Base-by-base conservation (phyloP, 495 filamentous ascomycete species). In the Aspergillus funiculosus region DNA sequence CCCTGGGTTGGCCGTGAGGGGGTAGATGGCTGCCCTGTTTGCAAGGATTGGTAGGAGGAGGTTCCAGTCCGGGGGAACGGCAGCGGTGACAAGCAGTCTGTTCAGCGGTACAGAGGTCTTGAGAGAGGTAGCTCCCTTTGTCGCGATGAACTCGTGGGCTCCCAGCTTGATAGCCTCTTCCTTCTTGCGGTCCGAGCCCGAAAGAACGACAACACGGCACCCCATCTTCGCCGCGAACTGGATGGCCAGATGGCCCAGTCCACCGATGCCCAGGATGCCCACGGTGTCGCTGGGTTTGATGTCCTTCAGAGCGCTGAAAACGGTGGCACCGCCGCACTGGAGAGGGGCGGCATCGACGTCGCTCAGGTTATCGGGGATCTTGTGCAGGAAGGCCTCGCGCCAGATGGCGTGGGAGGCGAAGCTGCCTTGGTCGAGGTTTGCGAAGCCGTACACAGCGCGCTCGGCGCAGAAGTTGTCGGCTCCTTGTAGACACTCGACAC, bases 151-250 rank as follows among this genome's bases (percentile, higher is more conserved):
- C 20, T 52, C 50, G n/a, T 46, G 43, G 4, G 50, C 50, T 1
- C 50, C 50, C 7, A 53, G 39, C 5, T 17, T 31, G 19, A 48
- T 24, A 2, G 50, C 50, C 22, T 53, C 50, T 1, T 53, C 50
- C 5, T 40, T 24, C 35, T 53, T 53, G 9, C 26, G 14, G 6
- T 53, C 50, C 11, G 50, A 48, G 13, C 44, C 34, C 2, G 50
- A 53, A 0, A 53, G 34, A 2, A 53, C 50, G 11, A 53, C 44
- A 1, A 53, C 50, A 14, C 40, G 44, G 30, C 45, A 53, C n/a
- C 50, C 50, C 45, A 53, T 53, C 13, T 48, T 48, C 2, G 50
- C 39, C 1, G 50, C 50, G 19, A 48, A 43, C 19, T 53, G 45
- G 31, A 53, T 48, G 7, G 50, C 50, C 2, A 53, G 34, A 36